Conservation (phyloP, 2,329 filamentous ascomycete genomes). For the Orbilia blumenaviensis region DNA sequence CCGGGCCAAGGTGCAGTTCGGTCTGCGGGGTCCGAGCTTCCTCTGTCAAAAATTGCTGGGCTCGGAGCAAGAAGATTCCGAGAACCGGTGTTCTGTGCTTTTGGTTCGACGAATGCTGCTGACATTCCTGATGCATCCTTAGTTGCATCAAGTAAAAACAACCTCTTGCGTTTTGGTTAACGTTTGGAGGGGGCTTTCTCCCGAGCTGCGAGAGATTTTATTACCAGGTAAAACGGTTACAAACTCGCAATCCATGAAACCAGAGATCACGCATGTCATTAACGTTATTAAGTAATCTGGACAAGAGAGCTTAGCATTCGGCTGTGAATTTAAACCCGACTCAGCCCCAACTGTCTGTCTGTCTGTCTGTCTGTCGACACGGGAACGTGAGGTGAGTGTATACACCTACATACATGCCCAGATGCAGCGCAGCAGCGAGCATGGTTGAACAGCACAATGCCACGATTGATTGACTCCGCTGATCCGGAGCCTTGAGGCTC, state of each 20-base stretch:
- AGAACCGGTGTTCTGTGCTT: constrained; percentile 20
- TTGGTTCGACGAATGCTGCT: constrained; percentile 19
- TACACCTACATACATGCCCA: background rate
- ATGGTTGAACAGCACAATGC: constrained; percentile 10
- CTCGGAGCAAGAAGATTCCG: constrained; percentile 47
- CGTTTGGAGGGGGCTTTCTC: background rate
- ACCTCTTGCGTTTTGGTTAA: constrained; percentile 36
- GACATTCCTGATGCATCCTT: constrained; percentile 46
- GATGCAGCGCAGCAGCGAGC: background rate
- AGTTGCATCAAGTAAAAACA: constrained; percentile 47
- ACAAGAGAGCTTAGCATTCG: constrained; percentile 36
- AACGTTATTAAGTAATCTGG: constrained; percentile 1
- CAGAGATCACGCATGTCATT: background rate
- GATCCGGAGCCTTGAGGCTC: constrained; percentile 32
- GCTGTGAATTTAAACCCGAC: constrained; percentile 24
- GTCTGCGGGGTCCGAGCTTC: constrained; percentile 49
- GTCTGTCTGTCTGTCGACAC: background rate
- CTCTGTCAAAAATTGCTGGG: background rate
- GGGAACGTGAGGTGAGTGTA: background rate
- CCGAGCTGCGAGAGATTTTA: background rate
- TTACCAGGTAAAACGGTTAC: background rate
- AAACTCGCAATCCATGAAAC: constrained; percentile 9
- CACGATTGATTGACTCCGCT: constrained; percentile 7
- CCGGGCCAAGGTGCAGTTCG: constrained; percentile 28
- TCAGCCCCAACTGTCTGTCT: constrained; percentile 5